A percentile compares a stretch with the other conserved stretches of the same genome.
Evolutionary conservation across 2,329 filamentous ascomycete species (phyloP).

Genomic region (Didymella glomerata): DNA sequence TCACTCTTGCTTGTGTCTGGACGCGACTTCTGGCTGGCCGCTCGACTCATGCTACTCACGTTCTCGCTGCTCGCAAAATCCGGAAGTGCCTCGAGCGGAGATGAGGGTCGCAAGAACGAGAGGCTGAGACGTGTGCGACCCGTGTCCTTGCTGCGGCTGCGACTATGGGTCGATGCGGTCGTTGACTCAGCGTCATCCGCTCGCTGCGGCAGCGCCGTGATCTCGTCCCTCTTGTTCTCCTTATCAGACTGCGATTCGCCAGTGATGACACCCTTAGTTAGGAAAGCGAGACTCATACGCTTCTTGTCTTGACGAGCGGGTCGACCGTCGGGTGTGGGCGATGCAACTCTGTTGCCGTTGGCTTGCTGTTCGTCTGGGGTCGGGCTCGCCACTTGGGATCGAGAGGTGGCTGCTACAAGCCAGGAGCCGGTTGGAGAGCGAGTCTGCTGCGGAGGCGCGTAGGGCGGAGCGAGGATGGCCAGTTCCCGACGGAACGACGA

Average conservation of each 20-base stretch:
- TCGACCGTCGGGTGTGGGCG: constrained; percentile 34
- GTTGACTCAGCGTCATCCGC: constrained; percentile 36
- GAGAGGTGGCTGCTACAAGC: constrained; percentile 40
- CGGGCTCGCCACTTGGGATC: constrained; percentile 41
- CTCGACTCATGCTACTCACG: constrained; percentile 11
- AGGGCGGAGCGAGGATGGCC: constrained; percentile 49
- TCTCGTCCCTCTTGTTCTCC: constrained; percentile 22
- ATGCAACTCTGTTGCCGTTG: constrained; percentile 38
- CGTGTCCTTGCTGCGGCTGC: constrained; percentile 47
- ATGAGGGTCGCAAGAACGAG: constrained; percentile 42
- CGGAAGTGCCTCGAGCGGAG: constrained; percentile 45
- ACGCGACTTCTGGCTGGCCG: constrained; percentile 33
- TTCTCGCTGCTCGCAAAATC: constrained; percentile 27
- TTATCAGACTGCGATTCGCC: constrained; percentile 37
- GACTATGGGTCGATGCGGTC: constrained; percentile 32
- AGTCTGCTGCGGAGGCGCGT: constrained; percentile 37
- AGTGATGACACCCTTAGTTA: constrained; percentile 47
- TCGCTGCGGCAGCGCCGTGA: constrained; percentile 14
- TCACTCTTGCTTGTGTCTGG: constrained; percentile 49
- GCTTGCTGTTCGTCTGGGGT: constrained; percentile 30
- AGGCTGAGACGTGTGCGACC: constrained; percentile 40
- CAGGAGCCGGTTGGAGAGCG: constrained; percentile 49
- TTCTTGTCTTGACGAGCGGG: constrained; percentile 51
- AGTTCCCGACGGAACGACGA: constrained; percentile 56
- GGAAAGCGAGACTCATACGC: constrained; percentile 50